phyloP scores from a whole-genome alignment of 345 rosid species.

The Erucastrum elatum region DNA sequence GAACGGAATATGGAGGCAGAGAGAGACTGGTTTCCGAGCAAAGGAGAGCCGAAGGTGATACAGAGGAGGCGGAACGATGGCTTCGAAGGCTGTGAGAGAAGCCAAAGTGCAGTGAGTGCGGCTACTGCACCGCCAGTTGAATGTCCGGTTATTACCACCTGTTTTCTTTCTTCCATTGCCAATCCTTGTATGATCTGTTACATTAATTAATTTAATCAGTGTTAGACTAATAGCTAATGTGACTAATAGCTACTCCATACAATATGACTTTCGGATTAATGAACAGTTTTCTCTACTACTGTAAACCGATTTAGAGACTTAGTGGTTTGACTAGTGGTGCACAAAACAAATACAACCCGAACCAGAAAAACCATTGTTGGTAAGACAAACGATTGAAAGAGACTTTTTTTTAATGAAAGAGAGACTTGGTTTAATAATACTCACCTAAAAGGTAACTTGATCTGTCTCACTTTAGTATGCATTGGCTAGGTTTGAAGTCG shows the following conservation, averaged over 20 bases:
- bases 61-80: constrained; percentile 47
- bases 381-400: background rate
- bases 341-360: background rate
- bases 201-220: background rate
- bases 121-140: constrained; percentile 71
- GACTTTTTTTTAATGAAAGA: background rate
- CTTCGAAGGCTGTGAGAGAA: constrained; percentile 51
- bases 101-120: constrained; percentile 71
- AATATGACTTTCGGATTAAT: background rate
- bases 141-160: constrained; percentile 75
- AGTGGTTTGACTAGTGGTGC: background rate
- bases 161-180: constrained; percentile 37
- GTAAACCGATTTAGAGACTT: background rate
- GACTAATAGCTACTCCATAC: background rate
- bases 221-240: background rate
- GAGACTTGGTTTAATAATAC: background rate
- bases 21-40: constrained; percentile 69
- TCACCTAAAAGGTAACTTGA: background rate
- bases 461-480: background rate
- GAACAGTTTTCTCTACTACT: background rate
- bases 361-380: background rate
- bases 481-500: background rate
- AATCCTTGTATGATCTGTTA: constrained; percentile 26
- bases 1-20: constrained; percentile 54
- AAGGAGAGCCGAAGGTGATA: constrained; percentile 84